These are phyloP conservation scores for Beauveria brongniartii DNA, from an alignment of 2,329 filamentous ascomycete genomes.

Conservation along the genomic window DNA sequence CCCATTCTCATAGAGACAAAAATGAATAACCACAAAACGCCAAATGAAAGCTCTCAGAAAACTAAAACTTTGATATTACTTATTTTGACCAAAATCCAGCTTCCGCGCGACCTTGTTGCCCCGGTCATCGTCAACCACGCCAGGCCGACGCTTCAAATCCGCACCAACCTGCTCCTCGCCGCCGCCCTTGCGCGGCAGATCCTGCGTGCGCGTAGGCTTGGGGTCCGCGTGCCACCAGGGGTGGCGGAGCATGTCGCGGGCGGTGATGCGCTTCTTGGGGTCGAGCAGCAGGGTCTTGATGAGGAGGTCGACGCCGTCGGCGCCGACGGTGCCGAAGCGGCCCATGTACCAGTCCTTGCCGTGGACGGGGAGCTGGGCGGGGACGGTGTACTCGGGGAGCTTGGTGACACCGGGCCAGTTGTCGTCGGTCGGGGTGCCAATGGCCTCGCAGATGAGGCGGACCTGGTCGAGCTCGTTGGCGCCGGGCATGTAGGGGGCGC, in stretches of 20 bases:
- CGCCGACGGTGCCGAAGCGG: conserved; percentile 72
- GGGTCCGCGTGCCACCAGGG: conserved; percentile 81
- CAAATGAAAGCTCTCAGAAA: neutral
- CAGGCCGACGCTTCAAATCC: conserved; percentile 66
- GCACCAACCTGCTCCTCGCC: conserved; percentile 70
- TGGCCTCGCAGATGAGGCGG: conserved; percentile 69
- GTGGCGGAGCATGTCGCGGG: conserved; percentile 70
- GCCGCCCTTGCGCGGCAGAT: conserved; percentile 70
- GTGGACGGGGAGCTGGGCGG: conserved; percentile 53
- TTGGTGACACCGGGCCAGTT: conserved; percentile 89
- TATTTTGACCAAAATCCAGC: conserved; percentile 59
- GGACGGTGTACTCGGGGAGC: conserved; percentile 71
- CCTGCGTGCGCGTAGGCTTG: conserved; percentile 70
- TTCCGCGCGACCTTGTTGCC: conserved; percentile 73
- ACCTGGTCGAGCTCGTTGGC: conserved; percentile 84
- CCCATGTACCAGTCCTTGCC: conserved; percentile 64
- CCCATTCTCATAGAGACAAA: neutral
- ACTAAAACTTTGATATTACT: neutral
- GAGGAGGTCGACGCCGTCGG: conserved; percentile 78
- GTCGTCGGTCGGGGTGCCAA: conserved; percentile 87
- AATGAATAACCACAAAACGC: neutral
- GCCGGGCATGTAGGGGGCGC: conserved; percentile 75
- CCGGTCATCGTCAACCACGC: conserved; percentile 60
- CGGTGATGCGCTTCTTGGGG: conserved; percentile 75
- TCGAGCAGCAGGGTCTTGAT: conserved; percentile 80